Percentiles rank a stretch among this genome's conserved stretches.
These are phyloP conservation scores for Tylopilus felleus DNA, from an alignment of 768 basidiomycete species.

Conservation along the genomic window DNA sequence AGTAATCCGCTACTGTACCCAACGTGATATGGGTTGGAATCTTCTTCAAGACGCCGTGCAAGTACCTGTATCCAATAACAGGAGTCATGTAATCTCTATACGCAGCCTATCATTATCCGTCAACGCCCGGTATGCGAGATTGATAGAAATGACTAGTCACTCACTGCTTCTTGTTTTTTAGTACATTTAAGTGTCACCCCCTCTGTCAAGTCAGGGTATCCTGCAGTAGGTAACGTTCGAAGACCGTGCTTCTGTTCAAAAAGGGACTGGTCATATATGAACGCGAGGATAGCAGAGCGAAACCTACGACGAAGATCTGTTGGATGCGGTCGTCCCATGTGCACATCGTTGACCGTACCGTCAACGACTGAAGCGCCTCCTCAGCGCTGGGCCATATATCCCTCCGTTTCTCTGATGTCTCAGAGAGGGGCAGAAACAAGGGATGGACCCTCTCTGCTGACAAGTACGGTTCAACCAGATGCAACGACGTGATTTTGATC, in stretches of 20 bases:
- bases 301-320: not conserved
- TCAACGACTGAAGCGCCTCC: not conserved
- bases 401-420: not conserved
- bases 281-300: not conserved
- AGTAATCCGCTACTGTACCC: not conserved
- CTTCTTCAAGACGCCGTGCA: not conserved
- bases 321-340: constrained; percentile 8
- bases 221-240: not conserved
- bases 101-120: not conserved
- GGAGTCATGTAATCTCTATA: not conserved
- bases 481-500: constrained; percentile 8
- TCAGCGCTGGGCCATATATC: not conserved
- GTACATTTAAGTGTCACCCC: constrained; percentile 8
- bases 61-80: not conserved
- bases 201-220: not conserved
- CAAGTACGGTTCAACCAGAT: constrained; percentile 5
- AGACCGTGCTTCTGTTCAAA: constrained; percentile 4
- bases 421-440: not conserved
- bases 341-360: not conserved
- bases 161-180: not conserved
- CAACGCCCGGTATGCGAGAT: not conserved
- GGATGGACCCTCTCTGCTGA: not conserved
- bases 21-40: not conserved
- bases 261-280: not conserved
- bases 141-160: not conserved